Percentiles rank a stretch among this genome's conserved stretches.
Conservation (phyloP, 768 basidiomycete genomes). For the Hypholoma fasciculare region DNA sequence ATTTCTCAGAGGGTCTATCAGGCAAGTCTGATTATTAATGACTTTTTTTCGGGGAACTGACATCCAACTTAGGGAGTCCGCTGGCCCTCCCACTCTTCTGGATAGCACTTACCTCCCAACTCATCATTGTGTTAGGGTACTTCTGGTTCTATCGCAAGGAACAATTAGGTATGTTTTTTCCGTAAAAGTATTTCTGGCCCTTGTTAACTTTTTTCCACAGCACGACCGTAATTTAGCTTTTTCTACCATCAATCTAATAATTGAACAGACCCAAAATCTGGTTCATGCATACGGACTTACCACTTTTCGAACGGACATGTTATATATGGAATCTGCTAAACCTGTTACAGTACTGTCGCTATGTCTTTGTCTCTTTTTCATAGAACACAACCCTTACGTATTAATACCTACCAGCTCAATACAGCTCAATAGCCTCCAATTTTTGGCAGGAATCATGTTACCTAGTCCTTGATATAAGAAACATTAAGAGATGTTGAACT, state of each 20-base stretch:
- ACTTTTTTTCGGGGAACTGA: neutral
- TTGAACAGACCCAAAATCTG: conserved; percentile 13
- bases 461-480: no score
- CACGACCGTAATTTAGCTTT: conserved; percentile 1
- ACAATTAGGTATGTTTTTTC: conserved; percentile 65
- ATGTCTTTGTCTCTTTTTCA: conserved; percentile 24
- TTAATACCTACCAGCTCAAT: conserved; percentile 4
- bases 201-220: neutral
- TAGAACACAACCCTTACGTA: conserved; percentile 17
- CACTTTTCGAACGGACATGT: conserved; percentile 22
- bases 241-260: conserved; percentile 19
- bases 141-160: conserved; percentile 98
- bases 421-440: no score
- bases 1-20: conserved; percentile 69
- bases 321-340: conserved; percentile 28
- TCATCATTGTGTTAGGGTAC: conserved; percentile 88
- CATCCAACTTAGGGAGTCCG: conserved; percentile 55
- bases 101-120: conserved; percentile 77
- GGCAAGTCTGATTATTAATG: conserved; percentile 31
- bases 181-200: neutral
- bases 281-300: conserved; percentile 19
- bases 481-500: no score
- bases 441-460: no score
- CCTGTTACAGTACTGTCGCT: conserved; percentile 26
- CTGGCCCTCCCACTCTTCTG: conserved; percentile 87